Evolutionary conservation across 805 yeast genomes (phyloP).

Genomic region (Alloascoidea africana): DNA sequence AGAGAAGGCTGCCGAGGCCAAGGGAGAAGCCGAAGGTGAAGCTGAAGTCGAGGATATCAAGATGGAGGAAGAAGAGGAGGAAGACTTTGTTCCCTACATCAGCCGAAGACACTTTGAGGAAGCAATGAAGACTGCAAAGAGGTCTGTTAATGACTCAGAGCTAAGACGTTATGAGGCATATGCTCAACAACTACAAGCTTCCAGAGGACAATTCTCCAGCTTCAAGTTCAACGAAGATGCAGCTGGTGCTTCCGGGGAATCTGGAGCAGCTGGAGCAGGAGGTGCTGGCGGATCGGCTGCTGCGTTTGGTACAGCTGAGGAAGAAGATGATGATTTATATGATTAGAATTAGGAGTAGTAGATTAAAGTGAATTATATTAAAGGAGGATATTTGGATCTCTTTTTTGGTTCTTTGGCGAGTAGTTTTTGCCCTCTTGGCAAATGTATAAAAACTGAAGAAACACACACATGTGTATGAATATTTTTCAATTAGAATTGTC

Average conservation of each 20-base stretch:
- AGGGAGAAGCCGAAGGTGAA: slow-evolving; percentile 17
- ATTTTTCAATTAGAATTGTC: too few relatives aligned
- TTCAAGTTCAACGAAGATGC: slow-evolving; percentile 60
- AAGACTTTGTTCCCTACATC: slow-evolving; percentile 92
- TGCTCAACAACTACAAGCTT: slow-evolving; percentile 89
- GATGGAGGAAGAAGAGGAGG: slow-evolving; percentile 44
- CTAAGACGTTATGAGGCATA: slow-evolving; percentile 97
- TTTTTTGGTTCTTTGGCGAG: too few relatives aligned
- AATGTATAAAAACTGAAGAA: too few relatives aligned
- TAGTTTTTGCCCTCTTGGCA: too few relatives aligned
- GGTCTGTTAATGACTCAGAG: slow-evolving; percentile 94
- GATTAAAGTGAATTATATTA: too few relatives aligned
- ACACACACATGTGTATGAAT: too few relatives aligned
- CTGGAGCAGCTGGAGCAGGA: slow-evolving; percentile 11
- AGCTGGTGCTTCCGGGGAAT: slow-evolving; percentile 17
- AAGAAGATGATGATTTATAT: slow-evolving; percentile 56
- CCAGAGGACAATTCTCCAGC: slow-evolving; percentile 88
- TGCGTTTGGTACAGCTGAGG: slow-evolving; percentile 28
- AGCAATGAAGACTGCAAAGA: slow-evolving; percentile 98
- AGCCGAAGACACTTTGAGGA: slow-evolving; percentile 92
- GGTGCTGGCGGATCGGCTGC: slow-evolving; percentile 16
- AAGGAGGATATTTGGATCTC: too few relatives aligned
- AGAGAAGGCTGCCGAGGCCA: slow-evolving; percentile 30
- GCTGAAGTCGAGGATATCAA: slow-evolving; percentile 19
- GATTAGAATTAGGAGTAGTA: too few relatives aligned